phyloP scores from a whole-genome alignment of 2,329 filamentous ascomycete genomes.

The Ceratocystiopsis brevicomis region DNA sequence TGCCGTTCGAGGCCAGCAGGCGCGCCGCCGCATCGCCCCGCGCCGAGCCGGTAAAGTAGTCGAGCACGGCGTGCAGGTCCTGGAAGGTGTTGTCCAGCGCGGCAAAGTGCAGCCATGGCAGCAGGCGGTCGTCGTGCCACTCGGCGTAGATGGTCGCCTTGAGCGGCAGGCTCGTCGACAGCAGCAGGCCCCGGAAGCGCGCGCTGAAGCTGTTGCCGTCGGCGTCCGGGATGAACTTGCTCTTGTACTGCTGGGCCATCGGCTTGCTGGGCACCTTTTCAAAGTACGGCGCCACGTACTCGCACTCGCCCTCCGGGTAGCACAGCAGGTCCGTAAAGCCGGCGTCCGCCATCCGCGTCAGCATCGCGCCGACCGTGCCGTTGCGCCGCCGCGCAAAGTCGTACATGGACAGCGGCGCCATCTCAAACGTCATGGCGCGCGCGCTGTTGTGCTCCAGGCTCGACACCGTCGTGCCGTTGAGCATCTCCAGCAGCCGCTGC shows the following conservation, averaged over 20 bases:
- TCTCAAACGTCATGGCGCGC: conserved; percentile 27
- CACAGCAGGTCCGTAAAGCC: conserved; percentile 27
- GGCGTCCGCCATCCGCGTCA: conserved; percentile 21
- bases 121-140: conserved; percentile 53
- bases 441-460: conserved; percentile 23
- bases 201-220: conserved; percentile 50
- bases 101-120: conserved; percentile 54
- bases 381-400: conserved; percentile 19
- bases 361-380: conserved; percentile 22
- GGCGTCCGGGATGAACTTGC: conserved; percentile 51
- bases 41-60: conserved; percentile 36
- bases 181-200: conserved; percentile 43
- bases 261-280: conserved; percentile 15
- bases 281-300: conserved; percentile 21
- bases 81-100: conserved; percentile 50
- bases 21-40: conserved; percentile 35
- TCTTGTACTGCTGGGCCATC: conserved; percentile 30
- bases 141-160: conserved; percentile 57
- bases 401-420: conserved; percentile 25
- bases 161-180: conserved; percentile 44
- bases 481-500: conserved; percentile 51
- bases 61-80: conserved; percentile 45
- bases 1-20: conserved; percentile 39
- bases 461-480: conserved; percentile 41
- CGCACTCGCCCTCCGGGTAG: conserved; percentile 17